Conservation (phyloP, 805 yeast species). For the Candida jianshihensis region DNA sequence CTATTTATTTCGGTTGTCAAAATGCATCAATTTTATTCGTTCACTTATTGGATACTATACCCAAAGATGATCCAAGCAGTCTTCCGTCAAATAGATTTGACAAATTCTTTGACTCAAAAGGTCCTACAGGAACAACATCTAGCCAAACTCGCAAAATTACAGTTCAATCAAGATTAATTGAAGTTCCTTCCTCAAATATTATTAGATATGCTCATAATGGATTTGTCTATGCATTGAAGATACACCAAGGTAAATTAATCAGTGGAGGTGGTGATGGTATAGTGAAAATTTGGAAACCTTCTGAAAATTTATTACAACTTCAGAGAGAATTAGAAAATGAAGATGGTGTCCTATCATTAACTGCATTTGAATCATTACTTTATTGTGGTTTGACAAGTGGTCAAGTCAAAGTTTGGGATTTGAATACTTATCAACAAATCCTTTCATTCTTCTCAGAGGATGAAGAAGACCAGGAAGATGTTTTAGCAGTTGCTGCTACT, state of each 20-base stretch:
- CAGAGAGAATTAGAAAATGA: slow-evolving; percentile 48
- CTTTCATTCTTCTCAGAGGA: slow-evolving; percentile 33
- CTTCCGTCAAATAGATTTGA: slow-evolving; percentile 67
- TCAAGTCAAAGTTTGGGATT: slow-evolving; percentile 76
- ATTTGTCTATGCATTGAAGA: slow-evolving; percentile 62
- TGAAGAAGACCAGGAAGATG: slow-evolving; percentile 33
- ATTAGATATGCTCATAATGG: slow-evolving; percentile 88
- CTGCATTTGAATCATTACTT: slow-evolving; percentile 56
- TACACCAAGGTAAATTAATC: slow-evolving; percentile 34
- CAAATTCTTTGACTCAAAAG: slow-evolving; percentile 83
- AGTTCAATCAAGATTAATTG: slow-evolving; percentile 36
- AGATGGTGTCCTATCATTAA: slow-evolving; percentile 66
- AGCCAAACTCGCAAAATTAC: not conserved
- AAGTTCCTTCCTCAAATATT: slow-evolving; percentile 61
- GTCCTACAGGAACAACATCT: slow-evolving; percentile 60
- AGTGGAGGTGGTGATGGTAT: slow-evolving; percentile 91
- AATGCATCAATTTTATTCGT: slow-evolving; percentile 84
- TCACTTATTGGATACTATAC: slow-evolving; percentile 25
- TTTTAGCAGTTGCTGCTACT: slow-evolving; percentile 52
- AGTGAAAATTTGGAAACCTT: slow-evolving; percentile 70
- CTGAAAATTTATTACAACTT: slow-evolving; percentile 14
- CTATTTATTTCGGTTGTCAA: slow-evolving; percentile 83
- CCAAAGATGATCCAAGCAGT: slow-evolving; percentile 26
- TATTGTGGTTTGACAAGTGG: slow-evolving; percentile 82
- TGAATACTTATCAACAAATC: slow-evolving; percentile 69